Percentiles rank a stretch among this genome's conserved stretches.
Evolutionary conservation across 768 basidiomycete species (phyloP).

Genomic region (Royoungia palumana): DNA sequence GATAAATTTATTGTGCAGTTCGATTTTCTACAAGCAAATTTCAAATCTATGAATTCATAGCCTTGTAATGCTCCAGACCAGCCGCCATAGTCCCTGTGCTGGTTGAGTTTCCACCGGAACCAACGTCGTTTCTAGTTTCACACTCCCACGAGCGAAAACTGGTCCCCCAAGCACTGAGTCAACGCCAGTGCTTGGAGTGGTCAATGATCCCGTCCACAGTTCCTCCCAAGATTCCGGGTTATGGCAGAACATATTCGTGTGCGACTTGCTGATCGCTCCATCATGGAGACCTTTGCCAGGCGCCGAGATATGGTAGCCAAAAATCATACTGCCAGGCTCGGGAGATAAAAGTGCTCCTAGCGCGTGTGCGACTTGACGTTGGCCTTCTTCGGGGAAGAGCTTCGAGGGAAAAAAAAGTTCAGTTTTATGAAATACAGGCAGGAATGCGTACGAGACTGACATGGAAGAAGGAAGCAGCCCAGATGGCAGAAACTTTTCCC

Average conservation of each 20-base stretch:
- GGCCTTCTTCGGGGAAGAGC: conserved; percentile 28
- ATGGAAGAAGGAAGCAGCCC: conserved; percentile 48
- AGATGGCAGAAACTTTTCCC: conserved; percentile 47
- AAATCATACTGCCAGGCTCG: conserved; percentile 28
- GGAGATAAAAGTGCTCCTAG: conserved; percentile 28
- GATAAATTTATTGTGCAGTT: too few species aligned
- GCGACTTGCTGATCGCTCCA: neutral
- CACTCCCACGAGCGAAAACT: conserved; percentile 31
- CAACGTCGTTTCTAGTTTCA: conserved; percentile 30
- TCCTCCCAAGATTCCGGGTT: conserved; percentile 26
- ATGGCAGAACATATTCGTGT: conserved; percentile 22
- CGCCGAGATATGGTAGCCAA: conserved; percentile 27
- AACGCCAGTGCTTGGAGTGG: neutral
- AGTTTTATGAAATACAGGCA: conserved; percentile 23
- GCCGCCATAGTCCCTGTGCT: neutral
- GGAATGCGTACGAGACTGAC: conserved; percentile 6
- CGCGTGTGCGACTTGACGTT: conserved; percentile 22
- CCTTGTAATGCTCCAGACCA: conserved; percentile 23
- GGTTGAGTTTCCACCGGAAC: neutral
- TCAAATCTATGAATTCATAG: neutral
- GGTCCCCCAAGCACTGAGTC: neutral
- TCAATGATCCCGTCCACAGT: conserved; percentile 21
- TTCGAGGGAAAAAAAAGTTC: conserved; percentile 26
- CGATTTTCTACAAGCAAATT: neutral
- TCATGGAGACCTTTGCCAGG: conserved; percentile 8